Evolutionary conservation across 2,329 filamentous ascomycete species (phyloP), one percentile per base, ranked within the genome.

Genomic region (Peltaster fructicola): DNA sequence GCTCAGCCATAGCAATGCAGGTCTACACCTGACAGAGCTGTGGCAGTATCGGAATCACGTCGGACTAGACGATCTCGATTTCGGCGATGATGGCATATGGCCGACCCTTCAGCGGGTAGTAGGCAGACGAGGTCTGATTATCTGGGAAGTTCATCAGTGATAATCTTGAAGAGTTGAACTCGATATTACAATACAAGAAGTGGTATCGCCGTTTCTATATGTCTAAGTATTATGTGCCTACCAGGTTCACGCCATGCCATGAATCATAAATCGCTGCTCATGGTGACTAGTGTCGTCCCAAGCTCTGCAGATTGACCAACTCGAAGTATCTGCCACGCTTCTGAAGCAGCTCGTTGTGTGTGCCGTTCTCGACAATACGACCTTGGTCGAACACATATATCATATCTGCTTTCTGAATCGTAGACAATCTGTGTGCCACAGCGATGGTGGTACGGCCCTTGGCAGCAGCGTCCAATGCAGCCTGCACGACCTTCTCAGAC

Each of bases 331-430:
- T 42, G 0, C 54, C 55, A 23, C 40, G 43, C 30, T 36, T 44
- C 4, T 36, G 40, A 25, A 59, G 42, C 17, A 59, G 30, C 24
- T 61, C 54, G 0, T 42, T 64, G 78, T 95, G 85, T 6, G 71
- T 81, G 4, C 85, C 85, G 37, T 68, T 65, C 57, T 95, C 85
- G 1, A 90, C 77, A 20, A 95, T 68, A 31, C 69, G 65, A 6
- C 85, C 88, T 40, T 79, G 73, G 49, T 93, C 84, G 47, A 95
- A 88, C n/a, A 95, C 85, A 37, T 90, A 93, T 40, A 95, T 95
- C 23, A 85, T 57, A 45, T 95, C 85, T 1, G 85, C 85, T 47
- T 88, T 84, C 47, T 92, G 82, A 32, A 95, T 93, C 0, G 88
- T 93, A 43, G 73, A 81, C 5, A 98, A 57, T 13, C 88, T 65